A percentile compares a stretch with the other conserved stretches of the same genome.
phyloP scores from a whole-genome alignment of 257 asterid genomes.

The Scutellaria minor region DNA sequence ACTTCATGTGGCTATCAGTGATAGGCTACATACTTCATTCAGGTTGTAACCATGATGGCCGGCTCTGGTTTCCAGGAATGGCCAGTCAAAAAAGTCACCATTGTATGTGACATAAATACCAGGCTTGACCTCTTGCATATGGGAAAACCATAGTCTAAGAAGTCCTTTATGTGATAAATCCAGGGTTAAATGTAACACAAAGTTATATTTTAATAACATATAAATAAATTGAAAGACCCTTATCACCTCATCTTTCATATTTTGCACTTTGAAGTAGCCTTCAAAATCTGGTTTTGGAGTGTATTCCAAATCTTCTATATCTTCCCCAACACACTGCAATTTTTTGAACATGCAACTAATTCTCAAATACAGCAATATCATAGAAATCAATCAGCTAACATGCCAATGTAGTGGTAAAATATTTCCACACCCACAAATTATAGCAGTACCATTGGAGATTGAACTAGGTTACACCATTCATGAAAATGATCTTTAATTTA shows the following conservation, averaged over 20 bases:
- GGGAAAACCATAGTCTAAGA: slow-evolving; percentile 82
- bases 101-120: slow-evolving; percentile 97
- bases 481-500: slow-evolving; percentile 14
- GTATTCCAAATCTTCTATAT: slow-evolving; percentile 93
- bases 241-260: slow-evolving; percentile 88
- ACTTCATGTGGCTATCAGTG: slow-evolving; percentile 28
- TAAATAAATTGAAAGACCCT: slow-evolving; percentile 21
- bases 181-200: slow-evolving; percentile 29
- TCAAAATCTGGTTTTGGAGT: slow-evolving; percentile 97
- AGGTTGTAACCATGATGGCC: slow-evolving; percentile 78
- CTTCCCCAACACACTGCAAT: slow-evolving; percentile 92
- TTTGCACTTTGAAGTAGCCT: slow-evolving; percentile 84
- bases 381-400: slow-evolving; percentile 26
- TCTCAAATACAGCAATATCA: slow-evolving; percentile 24
- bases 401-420: slow-evolving; percentile 4
- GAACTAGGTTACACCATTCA: slow-evolving; percentile 7
- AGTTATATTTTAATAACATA: neutral
- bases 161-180: slow-evolving; percentile 70
- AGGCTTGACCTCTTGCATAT: slow-evolving; percentile 94
- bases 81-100: slow-evolving; percentile 99
- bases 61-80: slow-evolving; percentile 90
- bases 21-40: slow-evolving; percentile 65
- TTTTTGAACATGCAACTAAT: slow-evolving; percentile 19
- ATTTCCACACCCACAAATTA: slow-evolving; percentile 13
- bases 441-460: slow-evolving; percentile 5